Evolutionary conservation across 768 basidiomycete species (phyloP).

Genomic region (Psilocybe tampanensis): DNA sequence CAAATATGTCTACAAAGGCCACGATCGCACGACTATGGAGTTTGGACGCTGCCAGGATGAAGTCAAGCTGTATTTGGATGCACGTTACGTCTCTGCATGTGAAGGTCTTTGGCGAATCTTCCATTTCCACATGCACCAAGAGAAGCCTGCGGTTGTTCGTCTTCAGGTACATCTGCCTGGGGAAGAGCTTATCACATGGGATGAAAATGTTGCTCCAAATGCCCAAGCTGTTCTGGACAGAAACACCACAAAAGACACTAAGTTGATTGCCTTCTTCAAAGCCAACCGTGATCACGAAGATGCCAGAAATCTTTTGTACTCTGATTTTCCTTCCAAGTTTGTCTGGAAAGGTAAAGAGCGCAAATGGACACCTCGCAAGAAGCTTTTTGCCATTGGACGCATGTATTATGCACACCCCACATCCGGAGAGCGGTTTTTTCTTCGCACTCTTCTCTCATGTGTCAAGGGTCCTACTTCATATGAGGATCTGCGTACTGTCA

Average conservation of each 20-base stretch:
- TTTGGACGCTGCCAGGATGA: constrained; percentile 34
- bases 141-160: constrained; percentile 36
- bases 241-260: constrained; percentile 14
- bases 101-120: constrained; percentile 37
- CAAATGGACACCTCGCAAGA: constrained; percentile 30
- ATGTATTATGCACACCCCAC: constrained; percentile 43
- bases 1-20: constrained; percentile 57
- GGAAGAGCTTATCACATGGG: constrained; percentile 36
- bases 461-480: constrained; percentile 36
- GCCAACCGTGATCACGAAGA: constrained; percentile 27
- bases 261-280: constrained; percentile 33
- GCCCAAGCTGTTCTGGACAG: constrained; percentile 21
- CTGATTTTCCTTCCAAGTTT: constrained; percentile 36
- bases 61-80: constrained; percentile 36
- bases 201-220: constrained; percentile 24
- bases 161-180: constrained; percentile 42
- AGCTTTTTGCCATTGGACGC: constrained; percentile 36
- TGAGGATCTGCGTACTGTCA: constrained; percentile 24
- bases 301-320: constrained; percentile 27
- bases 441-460: constrained; percentile 39
- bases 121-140: constrained; percentile 28
- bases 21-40: constrained; percentile 40
- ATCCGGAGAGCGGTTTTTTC: constrained; percentile 42
- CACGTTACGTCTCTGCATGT: constrained; percentile 32
- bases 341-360: constrained; percentile 8